These are phyloP conservation scores for Lichenothelia convexa DNA, from an alignment of 495 filamentous ascomycete species.

Conservation along the genomic window DNA sequence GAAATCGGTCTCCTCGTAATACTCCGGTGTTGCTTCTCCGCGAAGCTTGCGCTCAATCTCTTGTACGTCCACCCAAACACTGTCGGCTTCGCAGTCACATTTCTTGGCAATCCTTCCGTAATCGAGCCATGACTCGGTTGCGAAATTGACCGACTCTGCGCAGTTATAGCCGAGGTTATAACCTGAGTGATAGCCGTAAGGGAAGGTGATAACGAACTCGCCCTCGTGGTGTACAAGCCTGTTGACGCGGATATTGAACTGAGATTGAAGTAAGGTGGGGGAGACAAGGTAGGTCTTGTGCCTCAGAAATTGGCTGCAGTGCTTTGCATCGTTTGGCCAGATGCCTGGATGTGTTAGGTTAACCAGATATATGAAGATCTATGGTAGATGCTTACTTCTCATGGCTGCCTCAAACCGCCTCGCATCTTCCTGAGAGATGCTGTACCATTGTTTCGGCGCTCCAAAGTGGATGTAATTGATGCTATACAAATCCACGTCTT, in stretches of 20 bases:
- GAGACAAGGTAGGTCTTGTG: constrained; percentile 99
- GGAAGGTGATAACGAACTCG: constrained; percentile 97
- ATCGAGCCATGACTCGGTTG: constrained; percentile 78
- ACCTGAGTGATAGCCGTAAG: constrained; percentile 95
- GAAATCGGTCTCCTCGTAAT: constrained; percentile 62
- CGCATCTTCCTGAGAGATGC: constrained; percentile 93
- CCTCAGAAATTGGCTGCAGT: constrained; percentile 86
- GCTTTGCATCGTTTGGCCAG: constrained; percentile 93
- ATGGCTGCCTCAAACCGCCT: constrained; percentile 84
- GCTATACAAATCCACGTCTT: constrained; percentile 96
- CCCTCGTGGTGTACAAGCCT: constrained; percentile 88
- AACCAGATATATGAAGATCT: too few species aligned
- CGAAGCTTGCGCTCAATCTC: constrained; percentile 88
- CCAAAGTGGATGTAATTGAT: constrained; percentile 99
- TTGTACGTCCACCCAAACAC: constrained; percentile 91
- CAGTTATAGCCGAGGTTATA: constrained; percentile 99
- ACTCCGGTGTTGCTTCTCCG: constrained; percentile 78
- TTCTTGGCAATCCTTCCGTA: constrained; percentile 96
- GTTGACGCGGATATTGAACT: constrained; percentile 90
- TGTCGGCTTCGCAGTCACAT: constrained; percentile 88
- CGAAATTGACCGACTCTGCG: constrained; percentile 97
- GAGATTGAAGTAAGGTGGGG: constrained; percentile 62
- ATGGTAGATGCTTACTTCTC: constrained; percentile 38
- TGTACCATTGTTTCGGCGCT: constrained; percentile 98
- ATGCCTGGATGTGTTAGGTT: too few species aligned